Percentiles rank a stretch among this genome's conserved stretches.
Evolutionary conservation across 2,329 filamentous ascomycete genomes (phyloP).

Genomic region (Gnomoniopsis smithogilvyi): DNA sequence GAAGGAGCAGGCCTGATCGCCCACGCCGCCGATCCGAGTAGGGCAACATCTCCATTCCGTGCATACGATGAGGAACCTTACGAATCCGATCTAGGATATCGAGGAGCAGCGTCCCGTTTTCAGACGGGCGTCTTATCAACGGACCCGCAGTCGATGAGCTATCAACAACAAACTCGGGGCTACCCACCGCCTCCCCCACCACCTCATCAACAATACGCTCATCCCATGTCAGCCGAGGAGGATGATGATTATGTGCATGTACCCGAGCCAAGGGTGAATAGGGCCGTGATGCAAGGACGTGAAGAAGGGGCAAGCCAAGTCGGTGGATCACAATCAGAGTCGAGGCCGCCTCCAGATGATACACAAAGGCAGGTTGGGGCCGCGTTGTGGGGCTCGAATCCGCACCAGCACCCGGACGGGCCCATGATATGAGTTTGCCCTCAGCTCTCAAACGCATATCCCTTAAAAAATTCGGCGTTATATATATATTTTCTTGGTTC

Average conservation of each 20-base stretch:
- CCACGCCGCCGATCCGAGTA: slow-evolving; percentile 30
- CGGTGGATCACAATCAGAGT: neutral
- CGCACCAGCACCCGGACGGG: slow-evolving; percentile 12
- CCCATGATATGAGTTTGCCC: slow-evolving; percentile 10
- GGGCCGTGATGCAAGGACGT: slow-evolving; percentile 3
- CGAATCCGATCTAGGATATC: slow-evolving; percentile 18
- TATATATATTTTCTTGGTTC: neutral
- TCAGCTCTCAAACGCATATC: neutral
- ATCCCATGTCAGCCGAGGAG: neutral
- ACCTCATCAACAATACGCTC: neutral
- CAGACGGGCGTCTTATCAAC: slow-evolving; percentile 5
- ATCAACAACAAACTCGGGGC: neutral
- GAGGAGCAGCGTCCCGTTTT: slow-evolving; percentile 6
- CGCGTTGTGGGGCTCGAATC: slow-evolving; percentile 29
- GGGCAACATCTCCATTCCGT: slow-evolving; percentile 9
- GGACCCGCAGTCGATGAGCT: slow-evolving; percentile 3
- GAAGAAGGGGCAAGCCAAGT: neutral
- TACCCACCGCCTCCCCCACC: neutral
- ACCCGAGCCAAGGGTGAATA: neutral
- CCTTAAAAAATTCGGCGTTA: neutral
- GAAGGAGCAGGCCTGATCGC: slow-evolving; percentile 29
- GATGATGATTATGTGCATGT: slow-evolving; percentile 9
- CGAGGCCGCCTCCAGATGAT: slow-evolving; percentile 21
- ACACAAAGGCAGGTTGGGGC: slow-evolving; percentile 30
- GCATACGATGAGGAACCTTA: slow-evolving; percentile 21